Conservation (phyloP, 208 protist species). For the Acanthamoeba healyi region DNA sequence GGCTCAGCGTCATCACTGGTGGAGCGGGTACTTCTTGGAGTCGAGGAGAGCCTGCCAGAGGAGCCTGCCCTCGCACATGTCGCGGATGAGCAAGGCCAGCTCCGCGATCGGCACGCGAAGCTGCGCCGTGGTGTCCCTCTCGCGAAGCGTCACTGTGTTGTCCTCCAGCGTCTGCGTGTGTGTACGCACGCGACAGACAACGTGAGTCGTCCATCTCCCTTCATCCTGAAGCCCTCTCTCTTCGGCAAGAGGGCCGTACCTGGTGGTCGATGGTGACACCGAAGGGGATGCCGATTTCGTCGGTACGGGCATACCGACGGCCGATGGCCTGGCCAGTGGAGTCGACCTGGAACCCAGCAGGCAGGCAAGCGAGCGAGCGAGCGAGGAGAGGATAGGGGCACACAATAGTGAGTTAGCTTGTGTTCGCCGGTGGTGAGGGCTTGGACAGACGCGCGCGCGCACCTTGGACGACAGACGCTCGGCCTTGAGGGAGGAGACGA, state of each 20-base stretch:
- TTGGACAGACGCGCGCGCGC: slow-evolving; percentile 10
- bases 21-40: slow-evolving; percentile 21
- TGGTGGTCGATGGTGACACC: slow-evolving; percentile 98
- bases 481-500: slow-evolving; percentile 70
- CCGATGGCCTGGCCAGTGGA: slow-evolving; percentile 96
- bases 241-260: slow-evolving; percentile 84
- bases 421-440: slow-evolving; percentile 40
- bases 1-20: too few relatives aligned
- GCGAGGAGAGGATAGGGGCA: too few relatives aligned
- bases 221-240: too few relatives aligned
- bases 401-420: too few relatives aligned
- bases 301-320: slow-evolving; percentile 97
- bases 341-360: slow-evolving; percentile 95
- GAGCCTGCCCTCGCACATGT: slow-evolving; percentile 50
- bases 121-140: slow-evolving; percentile 97
- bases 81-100: slow-evolving; percentile 57
- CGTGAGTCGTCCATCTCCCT: too few relatives aligned
- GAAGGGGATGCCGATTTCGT: slow-evolving; percentile 99
- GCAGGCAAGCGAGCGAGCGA: too few relatives aligned
- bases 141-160: slow-evolving; percentile 96
- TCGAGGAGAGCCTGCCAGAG: slow-evolving; percentile 56
- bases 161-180: slow-evolving; percentile 80
- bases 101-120: slow-evolving; percentile 83
- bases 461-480: not conserved
- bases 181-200: too few relatives aligned